Base-by-base conservation (phyloP, 805 yeast genomes). In the Monosporozyma siamensis region DNA sequence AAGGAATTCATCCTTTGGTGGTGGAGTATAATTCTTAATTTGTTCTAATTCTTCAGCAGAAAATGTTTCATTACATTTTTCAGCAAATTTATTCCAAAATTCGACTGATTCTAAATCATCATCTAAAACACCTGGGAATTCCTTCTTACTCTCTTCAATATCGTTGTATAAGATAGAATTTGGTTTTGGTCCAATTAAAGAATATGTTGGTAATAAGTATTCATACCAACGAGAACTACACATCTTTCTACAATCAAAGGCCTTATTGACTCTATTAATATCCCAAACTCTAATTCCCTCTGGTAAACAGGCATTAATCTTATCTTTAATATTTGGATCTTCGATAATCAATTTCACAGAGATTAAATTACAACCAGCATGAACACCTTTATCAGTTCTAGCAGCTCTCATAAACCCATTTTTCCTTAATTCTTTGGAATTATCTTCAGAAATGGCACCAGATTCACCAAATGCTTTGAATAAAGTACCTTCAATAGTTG, bases 191-290 rank as follows among this genome's bases (percentile, higher is more conserved):
- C 95, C 92, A 44, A 92, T 67, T 48, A 92, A 76, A 1, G 95
- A 77, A 61, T 87, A 89, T 0, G 95, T 85, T 34, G 98, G 98
- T 58, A 92, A 72, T 54, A 92, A 65, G 59, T 92, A 92, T 67
- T 92, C 98, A 62, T 92, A 92, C 48, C 94, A 73, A 60, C 98
- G 77, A n/a, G 96, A 87, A 3, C 92, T 81, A 67, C 98, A 92
- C 82, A 88, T 77, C 60, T 86, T 88, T 51, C 97, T 74, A 64
- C 97, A 88, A 62, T 92, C 97, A 63, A 92, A 92, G 0, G 89
- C 77, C 55, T 87, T 85, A 61, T 89, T 89, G 9, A 85, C 82
- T 54, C 97, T 74, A 59, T 80, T 85, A 47, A 81, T 78, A 17
- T 95, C 96, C 97, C 97, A 92, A 10, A 92, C 73, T 49, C 95